Conservation (phyloP, 2,329 filamentous ascomycete species). For the Ophiostoma quercus region DNA sequence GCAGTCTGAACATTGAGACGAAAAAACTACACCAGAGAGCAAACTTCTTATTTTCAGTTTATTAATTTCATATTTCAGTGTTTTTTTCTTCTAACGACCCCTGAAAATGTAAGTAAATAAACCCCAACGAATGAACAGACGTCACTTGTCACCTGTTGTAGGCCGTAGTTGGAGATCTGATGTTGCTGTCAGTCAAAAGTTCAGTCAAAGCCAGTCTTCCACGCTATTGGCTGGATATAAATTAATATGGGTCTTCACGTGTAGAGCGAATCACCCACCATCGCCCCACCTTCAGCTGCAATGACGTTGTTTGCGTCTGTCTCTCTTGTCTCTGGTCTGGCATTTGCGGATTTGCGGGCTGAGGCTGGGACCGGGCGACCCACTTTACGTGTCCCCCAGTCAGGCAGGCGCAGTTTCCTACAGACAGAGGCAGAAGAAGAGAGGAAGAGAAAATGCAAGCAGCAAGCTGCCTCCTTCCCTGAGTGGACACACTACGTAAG, state of each 20-base stretch:
- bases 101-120: no score
- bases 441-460: not conserved
- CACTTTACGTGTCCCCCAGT: not conserved
- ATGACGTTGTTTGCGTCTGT: slow-evolving; percentile 13
- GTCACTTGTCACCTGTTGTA: not conserved
- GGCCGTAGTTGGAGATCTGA: not conserved
- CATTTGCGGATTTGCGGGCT: slow-evolving; percentile 16
- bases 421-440: no score
- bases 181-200: not conserved
- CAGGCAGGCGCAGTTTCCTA: not conserved
- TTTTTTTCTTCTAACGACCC: no score
- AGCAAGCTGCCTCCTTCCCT: not conserved
- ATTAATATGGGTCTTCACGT: not conserved
- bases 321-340: not conserved
- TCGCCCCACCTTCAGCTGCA: slow-evolving; percentile 9
- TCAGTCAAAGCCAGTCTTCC: not conserved
- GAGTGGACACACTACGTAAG: not conserved
- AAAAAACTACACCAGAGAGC: no score
- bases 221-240: not conserved
- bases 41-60: no score
- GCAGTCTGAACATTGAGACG: no score
- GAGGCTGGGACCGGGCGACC: not conserved
- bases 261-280: not conserved
- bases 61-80: no score
- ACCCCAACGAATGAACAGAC: no score